Base-by-base conservation (phyloP, 306 rosid genomes). In the Vigna angularis region DNA sequence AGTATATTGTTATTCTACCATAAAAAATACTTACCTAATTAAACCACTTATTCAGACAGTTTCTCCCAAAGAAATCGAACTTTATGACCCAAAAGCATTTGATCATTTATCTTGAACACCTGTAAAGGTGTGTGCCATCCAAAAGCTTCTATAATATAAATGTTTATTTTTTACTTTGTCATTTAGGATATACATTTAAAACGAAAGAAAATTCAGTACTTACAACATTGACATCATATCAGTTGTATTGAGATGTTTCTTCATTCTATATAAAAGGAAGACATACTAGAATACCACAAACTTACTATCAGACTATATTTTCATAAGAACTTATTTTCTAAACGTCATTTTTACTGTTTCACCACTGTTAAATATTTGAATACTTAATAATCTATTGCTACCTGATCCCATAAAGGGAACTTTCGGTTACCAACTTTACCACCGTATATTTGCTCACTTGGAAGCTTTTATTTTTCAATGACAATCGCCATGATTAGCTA, bases 401-500 rank as follows among this genome's bases (percentile, higher is more conserved):
- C 48, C 48, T 57, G 59, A 9, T 69, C 42, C 9, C 42, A 57
- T 36, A 62, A 69, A 70, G 26, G 34, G 36, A 12, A 48, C 62
- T 70, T 78, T 70, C 16, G 65, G 38, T 30, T 2, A 14, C 47
- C 70, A 63, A 53, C 44, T 15, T 30, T 4, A 44, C 13, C 63
- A 36, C 66, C 66, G 22, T 61, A 15, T 61, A 28, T 16, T 80
- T 26, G 63, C 51, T n/a, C 66, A 51, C 73, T 14, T 24, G 61
- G n/a, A 70, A 9, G 7, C 71, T 61, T 34, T 5, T 2, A 34
- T 18, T 57, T 45, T 65, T 53, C 11, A 70, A 22, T 45, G 51
- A 28, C 53, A 59, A 74, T 1, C 7, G 4, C 58, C 57, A 66
- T 70, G 71, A 75, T 70, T 32, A 48, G 71, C 16, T 38, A 70